These are phyloP conservation scores for Russula dissimulans DNA, from an alignment of 768 basidiomycete species.

Conservation along the genomic window DNA sequence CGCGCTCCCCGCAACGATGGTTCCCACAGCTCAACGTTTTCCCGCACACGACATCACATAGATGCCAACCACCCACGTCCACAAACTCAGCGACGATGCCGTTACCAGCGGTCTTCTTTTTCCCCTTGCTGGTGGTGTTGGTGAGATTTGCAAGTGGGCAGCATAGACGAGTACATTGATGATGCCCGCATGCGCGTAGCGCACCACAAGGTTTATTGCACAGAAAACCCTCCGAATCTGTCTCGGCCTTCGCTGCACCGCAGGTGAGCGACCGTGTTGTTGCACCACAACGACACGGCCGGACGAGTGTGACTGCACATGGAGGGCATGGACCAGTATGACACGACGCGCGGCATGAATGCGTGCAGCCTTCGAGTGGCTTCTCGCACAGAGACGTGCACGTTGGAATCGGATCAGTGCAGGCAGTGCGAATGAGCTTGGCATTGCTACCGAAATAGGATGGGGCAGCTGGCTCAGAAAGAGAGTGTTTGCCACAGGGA, in stretches of 20 bases:
- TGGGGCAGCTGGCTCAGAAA: conserved; percentile 31
- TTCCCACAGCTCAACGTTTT: conserved; percentile 66
- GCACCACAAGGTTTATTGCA: conserved; percentile 78
- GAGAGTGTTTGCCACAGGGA: conserved; percentile 67
- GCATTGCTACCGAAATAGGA: conserved; percentile 33
- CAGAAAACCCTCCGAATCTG: conserved; percentile 43
- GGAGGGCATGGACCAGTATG: conserved; percentile 77
- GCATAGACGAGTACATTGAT: conserved; percentile 77
- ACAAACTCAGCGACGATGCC: conserved; percentile 35
- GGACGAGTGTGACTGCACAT: conserved; percentile 56
- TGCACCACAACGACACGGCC: conserved; percentile 82
- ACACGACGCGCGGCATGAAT: conserved; percentile 61
- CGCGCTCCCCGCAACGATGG: conserved; percentile 67
- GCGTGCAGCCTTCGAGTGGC: conserved; percentile 55
- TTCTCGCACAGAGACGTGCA: conserved; percentile 65
- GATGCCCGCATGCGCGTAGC: conserved; percentile 74
- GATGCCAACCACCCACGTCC: conserved; percentile 63
- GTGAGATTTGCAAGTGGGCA: conserved; percentile 76
- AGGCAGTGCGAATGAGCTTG: conserved; percentile 33
- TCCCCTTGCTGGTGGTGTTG: conserved; percentile 41
- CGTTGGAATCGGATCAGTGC: conserved; percentile 72
- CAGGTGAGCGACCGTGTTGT: conserved; percentile 52
- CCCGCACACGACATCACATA: conserved; percentile 75
- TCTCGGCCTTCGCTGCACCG: conserved; percentile 32
- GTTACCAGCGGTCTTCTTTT: conserved; percentile 40